A percentile compares a stretch with the other conserved stretches of the same genome.
These are phyloP conservation scores for Monosporascus sp. DNA, from an alignment of 2,329 filamentous ascomycete genomes.

Conservation along the genomic window DNA sequence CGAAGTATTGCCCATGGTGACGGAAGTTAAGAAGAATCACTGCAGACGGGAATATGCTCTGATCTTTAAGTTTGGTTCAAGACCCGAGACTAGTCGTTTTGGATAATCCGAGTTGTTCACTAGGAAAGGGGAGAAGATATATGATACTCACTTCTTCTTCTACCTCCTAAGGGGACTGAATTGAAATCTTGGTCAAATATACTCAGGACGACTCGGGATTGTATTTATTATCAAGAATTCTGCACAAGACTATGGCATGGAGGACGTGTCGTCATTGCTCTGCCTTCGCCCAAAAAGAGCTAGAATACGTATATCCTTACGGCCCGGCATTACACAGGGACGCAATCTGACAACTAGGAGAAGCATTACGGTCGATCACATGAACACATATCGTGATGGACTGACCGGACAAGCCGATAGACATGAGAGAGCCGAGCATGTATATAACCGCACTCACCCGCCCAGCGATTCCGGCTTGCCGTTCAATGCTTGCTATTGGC, in stretches of 20 bases:
- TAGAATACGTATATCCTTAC: neutral
- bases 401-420: neutral
- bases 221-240: neutral
- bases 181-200: too few relatives aligned
- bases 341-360: neutral
- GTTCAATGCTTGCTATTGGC: neutral
- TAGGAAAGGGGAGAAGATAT: too few relatives aligned
- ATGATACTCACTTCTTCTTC: too few relatives aligned
- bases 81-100: too few relatives aligned
- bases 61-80: too few relatives aligned
- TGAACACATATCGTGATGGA: neutral
- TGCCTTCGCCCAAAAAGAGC: neutral
- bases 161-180: too few relatives aligned
- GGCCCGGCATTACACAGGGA: neutral
- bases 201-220: neutral
- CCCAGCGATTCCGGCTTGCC: neutral
- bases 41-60: too few relatives aligned
- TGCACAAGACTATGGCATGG: neutral
- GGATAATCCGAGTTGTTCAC: too few relatives aligned
- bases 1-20: neutral
- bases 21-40: neutral
- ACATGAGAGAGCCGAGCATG: neutral
- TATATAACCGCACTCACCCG: neutral
- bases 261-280: neutral
- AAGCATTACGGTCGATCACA: neutral